Conservation (phyloP, 331 rosid species). For the Spiraea crenata region DNA sequence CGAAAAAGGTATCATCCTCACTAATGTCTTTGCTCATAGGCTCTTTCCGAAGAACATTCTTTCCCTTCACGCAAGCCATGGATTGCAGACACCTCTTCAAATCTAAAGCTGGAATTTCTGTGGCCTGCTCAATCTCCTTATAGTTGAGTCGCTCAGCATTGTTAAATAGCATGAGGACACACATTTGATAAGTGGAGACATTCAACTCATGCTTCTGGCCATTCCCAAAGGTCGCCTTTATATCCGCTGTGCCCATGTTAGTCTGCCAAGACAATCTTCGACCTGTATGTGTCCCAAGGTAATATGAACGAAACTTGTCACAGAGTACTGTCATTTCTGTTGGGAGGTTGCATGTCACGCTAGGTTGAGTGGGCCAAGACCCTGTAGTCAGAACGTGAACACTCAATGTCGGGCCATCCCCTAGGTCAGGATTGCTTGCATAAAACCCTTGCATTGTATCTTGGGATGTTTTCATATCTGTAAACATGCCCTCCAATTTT, state of each 20-base stretch:
- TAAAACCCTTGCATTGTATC: slow-evolving; percentile 89
- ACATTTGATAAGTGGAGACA: slow-evolving; percentile 90
- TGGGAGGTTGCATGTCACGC: slow-evolving; percentile 81
- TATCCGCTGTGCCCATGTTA: slow-evolving; percentile 89
- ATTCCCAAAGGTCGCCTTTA: slow-evolving; percentile 84
- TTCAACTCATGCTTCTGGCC: slow-evolving; percentile 91
- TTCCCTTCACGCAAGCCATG: slow-evolving; percentile 87
- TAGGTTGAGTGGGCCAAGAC: slow-evolving; percentile 93
- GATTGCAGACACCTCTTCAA: slow-evolving; percentile 90
- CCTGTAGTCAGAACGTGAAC: slow-evolving; percentile 93
- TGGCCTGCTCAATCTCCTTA: slow-evolving; percentile 91
- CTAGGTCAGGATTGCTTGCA: slow-evolving; percentile 57
- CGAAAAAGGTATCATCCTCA: slow-evolving; percentile 69
- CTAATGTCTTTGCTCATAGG: slow-evolving; percentile 87
- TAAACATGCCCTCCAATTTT: slow-evolving; percentile 92
- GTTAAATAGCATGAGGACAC: slow-evolving; percentile 84
- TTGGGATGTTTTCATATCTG: slow-evolving; percentile 87
- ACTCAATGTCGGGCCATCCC: slow-evolving; percentile 74
- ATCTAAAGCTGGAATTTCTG: slow-evolving; percentile 76
- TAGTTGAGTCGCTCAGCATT: slow-evolving; percentile 65
- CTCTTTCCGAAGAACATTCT: slow-evolving; percentile 83
- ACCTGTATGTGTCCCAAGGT: slow-evolving; percentile 93
- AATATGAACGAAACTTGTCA: slow-evolving; percentile 75
- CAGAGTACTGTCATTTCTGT: slow-evolving; percentile 76
- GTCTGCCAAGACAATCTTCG: slow-evolving; percentile 95